phyloP scores from a whole-genome alignment of 805 yeast species.

The Teunomyces atbi region DNA sequence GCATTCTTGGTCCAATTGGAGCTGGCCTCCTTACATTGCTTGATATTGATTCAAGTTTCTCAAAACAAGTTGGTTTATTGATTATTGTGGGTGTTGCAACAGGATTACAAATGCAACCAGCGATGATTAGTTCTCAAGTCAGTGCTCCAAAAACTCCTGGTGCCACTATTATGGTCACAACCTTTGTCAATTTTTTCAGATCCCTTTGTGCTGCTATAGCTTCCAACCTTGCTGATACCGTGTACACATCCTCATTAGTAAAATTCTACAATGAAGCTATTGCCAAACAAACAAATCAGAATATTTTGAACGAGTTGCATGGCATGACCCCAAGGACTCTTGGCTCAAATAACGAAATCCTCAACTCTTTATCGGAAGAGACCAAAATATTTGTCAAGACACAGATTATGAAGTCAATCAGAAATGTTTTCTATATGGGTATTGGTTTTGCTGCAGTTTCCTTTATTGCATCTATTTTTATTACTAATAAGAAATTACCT shows the following conservation, averaged over 20 bases:
- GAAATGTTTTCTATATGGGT: constrained; percentile 41
- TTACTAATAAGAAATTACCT: constrained; percentile 44
- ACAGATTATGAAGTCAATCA: constrained; percentile 37
- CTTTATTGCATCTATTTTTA: constrained; percentile 30
- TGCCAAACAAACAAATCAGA: constrained; percentile 7
- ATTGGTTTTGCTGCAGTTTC: constrained; percentile 34
- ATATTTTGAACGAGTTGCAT: constrained; percentile 19
- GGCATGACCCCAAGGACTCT: constrained; percentile 14
- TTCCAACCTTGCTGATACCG: constrained; percentile 43
- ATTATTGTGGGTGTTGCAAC: constrained; percentile 47
- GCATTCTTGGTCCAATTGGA: constrained; percentile 40
- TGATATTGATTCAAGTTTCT: constrained; percentile 31
- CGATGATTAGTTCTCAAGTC: constrained; percentile 46
- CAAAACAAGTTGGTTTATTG: constrained; percentile 43
- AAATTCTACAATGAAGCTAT: constrained; percentile 11
- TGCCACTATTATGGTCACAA: constrained; percentile 46
- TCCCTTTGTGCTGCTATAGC: constrained; percentile 48
- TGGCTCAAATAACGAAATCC: constrained; percentile 12
- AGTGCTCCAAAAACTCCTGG: constrained; percentile 53
- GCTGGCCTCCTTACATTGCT: constrained; percentile 44
- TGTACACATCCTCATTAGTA: constrained; percentile 28
- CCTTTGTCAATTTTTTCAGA: constrained; percentile 45
- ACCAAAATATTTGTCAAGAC: constrained; percentile 24
- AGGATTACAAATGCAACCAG: constrained; percentile 49
- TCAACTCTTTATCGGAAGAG: constrained; percentile 18